phyloP scores from a whole-genome alignment of 768 basidiomycete genomes.

The Pleurotus djamor region DNA sequence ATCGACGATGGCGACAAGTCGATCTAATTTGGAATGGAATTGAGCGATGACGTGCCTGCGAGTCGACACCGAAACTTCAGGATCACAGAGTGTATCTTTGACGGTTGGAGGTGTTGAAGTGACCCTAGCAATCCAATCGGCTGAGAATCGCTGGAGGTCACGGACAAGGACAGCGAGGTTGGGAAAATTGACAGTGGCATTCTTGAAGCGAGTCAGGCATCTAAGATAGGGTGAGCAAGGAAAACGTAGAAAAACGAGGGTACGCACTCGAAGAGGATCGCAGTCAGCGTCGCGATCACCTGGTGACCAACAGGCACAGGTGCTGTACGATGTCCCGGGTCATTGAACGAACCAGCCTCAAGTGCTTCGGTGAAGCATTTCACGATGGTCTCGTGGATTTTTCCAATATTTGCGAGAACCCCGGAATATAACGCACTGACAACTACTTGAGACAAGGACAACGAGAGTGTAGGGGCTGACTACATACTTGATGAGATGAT shows the following conservation, averaged over 20 bases:
- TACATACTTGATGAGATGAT: constrained; percentile 48
- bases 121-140: constrained; percentile 44
- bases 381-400: constrained; percentile 37
- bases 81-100: constrained; percentile 35
- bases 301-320: constrained; percentile 31
- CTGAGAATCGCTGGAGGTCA: constrained; percentile 42
- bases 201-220: constrained; percentile 58
- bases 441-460: not conserved
- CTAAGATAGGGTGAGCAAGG: constrained; percentile 23
- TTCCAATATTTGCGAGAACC: constrained; percentile 42
- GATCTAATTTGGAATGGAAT: constrained; percentile 29
- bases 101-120: constrained; percentile 36
- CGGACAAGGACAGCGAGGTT: constrained; percentile 36
- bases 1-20: constrained; percentile 42
- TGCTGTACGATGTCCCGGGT: constrained; percentile 10
- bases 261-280: constrained; percentile 51
- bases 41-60: constrained; percentile 35
- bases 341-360: constrained; percentile 32
- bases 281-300: constrained; percentile 43
- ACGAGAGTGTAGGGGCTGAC: not conserved
- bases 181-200: constrained; percentile 44
- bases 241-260: not conserved
- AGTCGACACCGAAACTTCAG: constrained; percentile 18
- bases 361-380: constrained; percentile 34
- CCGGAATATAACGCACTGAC: constrained; percentile 42